Evolutionary conservation across 2,329 filamentous ascomycete species (phyloP).

Genomic region (Bipolaris bicolor): DNA sequence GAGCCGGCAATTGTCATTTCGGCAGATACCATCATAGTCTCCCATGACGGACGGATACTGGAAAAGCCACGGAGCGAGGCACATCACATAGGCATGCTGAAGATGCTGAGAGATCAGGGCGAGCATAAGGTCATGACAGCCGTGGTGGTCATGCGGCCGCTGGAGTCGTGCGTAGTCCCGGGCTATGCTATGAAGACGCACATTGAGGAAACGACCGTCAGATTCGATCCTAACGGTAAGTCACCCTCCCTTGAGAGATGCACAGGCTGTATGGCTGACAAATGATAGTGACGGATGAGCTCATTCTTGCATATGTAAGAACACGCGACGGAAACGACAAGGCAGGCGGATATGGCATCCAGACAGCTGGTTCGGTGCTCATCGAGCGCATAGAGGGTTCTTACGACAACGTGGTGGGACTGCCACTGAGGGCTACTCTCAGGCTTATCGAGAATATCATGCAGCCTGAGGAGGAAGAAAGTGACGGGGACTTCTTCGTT

Average conservation of each 20-base stretch:
- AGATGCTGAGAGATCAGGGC: conserved; percentile 75
- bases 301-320: conserved; percentile 78
- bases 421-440: conserved; percentile 80
- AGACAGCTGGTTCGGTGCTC: conserved; percentile 84
- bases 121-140: conserved; percentile 86
- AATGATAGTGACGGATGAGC: conserved; percentile 70
- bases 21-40: conserved; percentile 89
- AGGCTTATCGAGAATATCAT: conserved; percentile 88
- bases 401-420: conserved; percentile 91
- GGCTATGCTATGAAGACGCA: conserved; percentile 82
- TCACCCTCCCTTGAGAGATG: not conserved
- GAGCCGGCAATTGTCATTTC: conserved; percentile 87
- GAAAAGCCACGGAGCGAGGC: conserved; percentile 87
- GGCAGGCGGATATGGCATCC: conserved; percentile 93
- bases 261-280: conserved; percentile 12
- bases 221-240: conserved; percentile 70
- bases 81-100: conserved; percentile 85
- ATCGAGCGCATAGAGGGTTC: conserved; percentile 88
- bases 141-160: conserved; percentile 80
- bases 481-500: conserved; percentile 31
- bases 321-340: conserved; percentile 95
- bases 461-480: conserved; percentile 63
- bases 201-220: conserved; percentile 91
- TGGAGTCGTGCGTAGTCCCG: conserved; percentile 79
- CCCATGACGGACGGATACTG: conserved; percentile 74